These are phyloP conservation scores for Claviceps pazoutovae DNA, from an alignment of 2,329 filamentous ascomycete species.

Conservation along the genomic window DNA sequence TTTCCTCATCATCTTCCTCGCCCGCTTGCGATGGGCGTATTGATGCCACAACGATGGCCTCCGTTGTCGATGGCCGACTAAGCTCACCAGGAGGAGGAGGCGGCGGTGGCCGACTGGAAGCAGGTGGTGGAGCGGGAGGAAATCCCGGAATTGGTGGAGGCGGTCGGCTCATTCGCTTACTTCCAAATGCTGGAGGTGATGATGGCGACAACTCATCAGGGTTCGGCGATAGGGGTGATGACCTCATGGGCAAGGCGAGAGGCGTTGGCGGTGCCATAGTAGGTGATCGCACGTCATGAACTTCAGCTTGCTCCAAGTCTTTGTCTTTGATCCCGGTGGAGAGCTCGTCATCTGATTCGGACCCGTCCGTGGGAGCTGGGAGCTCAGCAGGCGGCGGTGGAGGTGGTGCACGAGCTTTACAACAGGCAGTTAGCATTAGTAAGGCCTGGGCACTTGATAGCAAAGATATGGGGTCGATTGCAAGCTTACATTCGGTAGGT, in stretches of 20 bases:
- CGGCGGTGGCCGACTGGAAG: slow-evolving; percentile 48
- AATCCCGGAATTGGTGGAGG: slow-evolving; percentile 48
- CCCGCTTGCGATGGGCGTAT: slow-evolving; percentile 29
- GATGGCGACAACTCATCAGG: slow-evolving; percentile 27
- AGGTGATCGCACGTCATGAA: slow-evolving; percentile 18
- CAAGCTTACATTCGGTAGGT: slow-evolving; percentile 44
- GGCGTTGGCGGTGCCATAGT: slow-evolving; percentile 28
- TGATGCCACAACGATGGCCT: slow-evolving; percentile 32
- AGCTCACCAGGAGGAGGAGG: slow-evolving; percentile 32
- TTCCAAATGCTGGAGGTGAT: slow-evolving; percentile 27
- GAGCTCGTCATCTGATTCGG: slow-evolving; percentile 79
- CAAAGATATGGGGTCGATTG: neutral
- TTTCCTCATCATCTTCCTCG: slow-evolving; percentile 60
- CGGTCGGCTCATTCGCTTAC: slow-evolving; percentile 41
- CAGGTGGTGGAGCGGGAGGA: slow-evolving; percentile 30
- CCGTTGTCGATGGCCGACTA: slow-evolving; percentile 46
- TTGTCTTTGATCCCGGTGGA: slow-evolving; percentile 38
- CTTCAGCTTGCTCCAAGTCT: slow-evolving; percentile 22
- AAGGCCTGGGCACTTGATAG: neutral
- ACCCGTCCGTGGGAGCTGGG: slow-evolving; percentile 60
- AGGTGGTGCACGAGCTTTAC: slow-evolving; percentile 48
- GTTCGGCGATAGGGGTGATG: slow-evolving; percentile 22
- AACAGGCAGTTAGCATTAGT: neutral
- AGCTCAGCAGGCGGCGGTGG: slow-evolving; percentile 36
- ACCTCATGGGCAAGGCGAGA: slow-evolving; percentile 16